A percentile compares a stretch with the other conserved stretches of the same genome.
These are phyloP conservation scores for Pseudogymnoascus sp. DNA, from an alignment of 2,329 filamentous ascomycete species.

Conservation along the genomic window DNA sequence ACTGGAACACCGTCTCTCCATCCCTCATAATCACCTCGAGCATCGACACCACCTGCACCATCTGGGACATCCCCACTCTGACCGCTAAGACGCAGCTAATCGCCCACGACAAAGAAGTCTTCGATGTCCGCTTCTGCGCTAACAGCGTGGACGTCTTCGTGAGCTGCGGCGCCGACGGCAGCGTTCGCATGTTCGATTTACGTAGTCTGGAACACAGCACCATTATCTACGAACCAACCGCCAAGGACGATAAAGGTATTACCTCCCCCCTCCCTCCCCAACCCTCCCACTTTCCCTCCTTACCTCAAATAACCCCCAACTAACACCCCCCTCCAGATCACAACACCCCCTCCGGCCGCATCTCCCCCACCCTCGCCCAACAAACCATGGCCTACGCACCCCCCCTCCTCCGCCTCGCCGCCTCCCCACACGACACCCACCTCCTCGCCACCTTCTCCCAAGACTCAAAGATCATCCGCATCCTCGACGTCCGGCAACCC, in stretches of 20 bases:
- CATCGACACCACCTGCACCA: conserved; percentile 98
- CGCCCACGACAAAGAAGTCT: conserved; percentile 97
- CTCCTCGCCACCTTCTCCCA: conserved; percentile 94
- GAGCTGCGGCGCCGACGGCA: conserved; percentile 93
- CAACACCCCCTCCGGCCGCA: conserved; percentile 44
- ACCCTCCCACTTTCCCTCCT: not conserved
- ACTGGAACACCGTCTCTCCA: conserved; percentile 96
- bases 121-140: conserved; percentile 95
- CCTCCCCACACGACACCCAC: conserved; percentile 91
- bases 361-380: conserved; percentile 67
- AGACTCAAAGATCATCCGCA: conserved; percentile 85
- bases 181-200: conserved; percentile 97
- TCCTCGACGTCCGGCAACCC: conserved; percentile 91
- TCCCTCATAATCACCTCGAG: conserved; percentile 97
- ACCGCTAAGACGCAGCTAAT: conserved; percentile 98
- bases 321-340: conserved; percentile 33
- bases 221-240: conserved; percentile 95
- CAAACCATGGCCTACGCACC: conserved; percentile 71
- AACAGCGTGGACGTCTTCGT: conserved; percentile 99
- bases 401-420: conserved; percentile 71
- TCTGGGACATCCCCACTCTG: conserved; percentile 97
- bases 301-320: not conserved
- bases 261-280: not conserved
- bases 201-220: conserved; percentile 95
- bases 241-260: conserved; percentile 67